These are phyloP conservation scores for Carex scoparia DNA, from an alignment of 176 grass and related monocot genomes.

Conservation along the genomic window DNA sequence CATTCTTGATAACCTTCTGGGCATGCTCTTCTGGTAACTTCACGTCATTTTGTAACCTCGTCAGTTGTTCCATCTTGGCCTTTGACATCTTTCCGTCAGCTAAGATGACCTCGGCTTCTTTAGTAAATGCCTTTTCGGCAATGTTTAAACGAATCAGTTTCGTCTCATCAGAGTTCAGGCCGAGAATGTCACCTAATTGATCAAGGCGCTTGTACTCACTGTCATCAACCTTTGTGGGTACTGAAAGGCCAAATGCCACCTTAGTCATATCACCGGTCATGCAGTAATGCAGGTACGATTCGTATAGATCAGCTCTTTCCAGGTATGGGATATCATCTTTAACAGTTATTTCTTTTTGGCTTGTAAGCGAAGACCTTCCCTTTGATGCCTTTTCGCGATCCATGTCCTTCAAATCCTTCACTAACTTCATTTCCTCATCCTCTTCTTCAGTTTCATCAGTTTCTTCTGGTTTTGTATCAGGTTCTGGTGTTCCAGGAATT, in stretches of 20 bases:
- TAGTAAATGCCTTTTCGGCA: constrained; percentile 85
- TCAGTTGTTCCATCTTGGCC: constrained; percentile 75
- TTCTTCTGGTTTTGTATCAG: constrained; percentile 39
- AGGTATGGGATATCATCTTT: constrained; percentile 75
- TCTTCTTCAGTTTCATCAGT: constrained; percentile 37
- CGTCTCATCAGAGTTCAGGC: constrained; percentile 68
- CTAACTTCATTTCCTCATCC: constrained; percentile 64
- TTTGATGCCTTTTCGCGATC: constrained; percentile 48
- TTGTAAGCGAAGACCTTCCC: constrained; percentile 53
- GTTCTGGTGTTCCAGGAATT: constrained; percentile 16
- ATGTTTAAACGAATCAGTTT: constrained; percentile 73
- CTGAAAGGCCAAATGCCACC: constrained; percentile 66
- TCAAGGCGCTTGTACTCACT: constrained; percentile 76
- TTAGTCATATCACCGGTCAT: constrained; percentile 69
- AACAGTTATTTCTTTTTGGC: constrained; percentile 91
- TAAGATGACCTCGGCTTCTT: constrained; percentile 96
- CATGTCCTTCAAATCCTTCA: constrained; percentile 66
- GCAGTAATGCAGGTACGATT: constrained; percentile 81
- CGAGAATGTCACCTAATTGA: constrained; percentile 78
- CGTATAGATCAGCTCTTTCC: constrained; percentile 78
- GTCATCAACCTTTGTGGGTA: constrained; percentile 58
- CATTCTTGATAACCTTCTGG: constrained; percentile 92
- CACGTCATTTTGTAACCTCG: constrained; percentile 83
- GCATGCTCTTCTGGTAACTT: constrained; percentile 78
- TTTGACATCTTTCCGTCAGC: constrained; percentile 91